These are phyloP conservation scores for Xylariaceae sp. DNA, from an alignment of 2,329 filamentous ascomycete genomes.

Conservation along the genomic window DNA sequence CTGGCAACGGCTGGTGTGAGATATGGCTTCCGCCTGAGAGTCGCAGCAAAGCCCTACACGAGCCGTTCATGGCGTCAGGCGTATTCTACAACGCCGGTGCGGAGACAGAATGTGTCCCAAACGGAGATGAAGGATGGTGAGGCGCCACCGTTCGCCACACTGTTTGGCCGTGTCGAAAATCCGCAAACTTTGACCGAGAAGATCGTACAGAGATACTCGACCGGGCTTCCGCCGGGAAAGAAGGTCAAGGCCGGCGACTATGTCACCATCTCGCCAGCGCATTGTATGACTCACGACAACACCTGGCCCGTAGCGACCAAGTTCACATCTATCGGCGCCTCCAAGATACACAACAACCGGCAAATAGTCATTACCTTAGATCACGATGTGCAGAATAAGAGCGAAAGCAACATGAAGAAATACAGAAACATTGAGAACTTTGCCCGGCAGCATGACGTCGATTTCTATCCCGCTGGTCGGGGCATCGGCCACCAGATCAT, in stretches of 20 bases:
- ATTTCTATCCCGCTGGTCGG: constrained; percentile 69
- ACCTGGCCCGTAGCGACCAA: constrained; percentile 66
- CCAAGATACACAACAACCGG: constrained; percentile 61
- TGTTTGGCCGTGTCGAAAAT: not conserved
- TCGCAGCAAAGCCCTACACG: not conserved
- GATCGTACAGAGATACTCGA: constrained; percentile 1
- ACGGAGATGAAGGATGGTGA: not conserved
- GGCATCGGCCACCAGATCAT: constrained; percentile 92
- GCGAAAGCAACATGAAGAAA: constrained; percentile 72
- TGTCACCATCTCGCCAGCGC: constrained; percentile 65
- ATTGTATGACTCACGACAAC: constrained; percentile 76
- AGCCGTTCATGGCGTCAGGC: not conserved
- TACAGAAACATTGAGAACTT: constrained; percentile 79
- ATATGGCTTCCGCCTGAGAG: not conserved
- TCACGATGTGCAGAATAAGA: constrained; percentile 59
- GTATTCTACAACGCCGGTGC: not conserved
- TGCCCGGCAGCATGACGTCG: constrained; percentile 68
- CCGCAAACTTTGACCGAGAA: constrained; percentile 7
- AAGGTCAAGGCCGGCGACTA: constrained; percentile 58
- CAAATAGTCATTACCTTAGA: constrained; percentile 70
- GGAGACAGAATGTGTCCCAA: not conserved
- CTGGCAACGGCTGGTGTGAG: not conserved
- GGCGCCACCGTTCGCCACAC: not conserved
- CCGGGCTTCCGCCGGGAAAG: not conserved
- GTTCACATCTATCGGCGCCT: constrained; percentile 77